Evolutionary conservation across 1,284 basidiomycete species (phyloP).

Genomic region (Sparassis latifolia): DNA sequence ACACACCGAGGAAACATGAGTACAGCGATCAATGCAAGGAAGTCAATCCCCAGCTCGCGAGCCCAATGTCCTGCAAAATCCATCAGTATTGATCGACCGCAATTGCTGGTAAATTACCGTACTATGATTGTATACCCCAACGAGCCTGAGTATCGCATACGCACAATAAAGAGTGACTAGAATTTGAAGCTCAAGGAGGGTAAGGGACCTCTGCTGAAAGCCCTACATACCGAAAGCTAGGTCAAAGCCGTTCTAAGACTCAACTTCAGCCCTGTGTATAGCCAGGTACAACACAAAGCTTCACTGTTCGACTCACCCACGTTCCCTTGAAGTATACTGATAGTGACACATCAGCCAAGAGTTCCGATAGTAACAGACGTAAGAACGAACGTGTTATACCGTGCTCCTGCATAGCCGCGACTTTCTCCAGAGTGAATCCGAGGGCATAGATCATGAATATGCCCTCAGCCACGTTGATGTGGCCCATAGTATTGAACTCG

Average conservation of each 20-base stretch:
- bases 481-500: slow-evolving; percentile 59
- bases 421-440: slow-evolving; percentile 87
- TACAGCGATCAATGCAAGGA: slow-evolving; percentile 73
- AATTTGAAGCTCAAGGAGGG: slow-evolving; percentile 3
- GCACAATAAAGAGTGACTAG: slow-evolving; percentile 72
- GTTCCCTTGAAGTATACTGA: slow-evolving; percentile 78
- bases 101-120: slow-evolving; percentile 4
- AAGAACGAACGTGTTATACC: slow-evolving; percentile 63
- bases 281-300: too few relatives aligned
- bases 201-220: not conserved
- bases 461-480: slow-evolving; percentile 59
- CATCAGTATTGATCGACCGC: not conserved
- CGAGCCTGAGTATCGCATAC: slow-evolving; percentile 67
- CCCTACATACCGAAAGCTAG: slow-evolving; percentile 64
- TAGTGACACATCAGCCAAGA: not conserved
- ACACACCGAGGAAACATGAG: slow-evolving; percentile 79
- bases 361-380: not conserved
- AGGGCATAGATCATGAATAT: slow-evolving; percentile 81
- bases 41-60: slow-evolving; percentile 59
- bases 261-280: too few relatives aligned
- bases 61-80: slow-evolving; percentile 48
- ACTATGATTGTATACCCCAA: slow-evolving; percentile 66
- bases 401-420: slow-evolving; percentile 92
- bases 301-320: slow-evolving; percentile 45
- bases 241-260: slow-evolving; percentile 81